Base-by-base conservation (phyloP, 2,329 filamentous ascomycete species). In the Anisogramma anomala region DNA sequence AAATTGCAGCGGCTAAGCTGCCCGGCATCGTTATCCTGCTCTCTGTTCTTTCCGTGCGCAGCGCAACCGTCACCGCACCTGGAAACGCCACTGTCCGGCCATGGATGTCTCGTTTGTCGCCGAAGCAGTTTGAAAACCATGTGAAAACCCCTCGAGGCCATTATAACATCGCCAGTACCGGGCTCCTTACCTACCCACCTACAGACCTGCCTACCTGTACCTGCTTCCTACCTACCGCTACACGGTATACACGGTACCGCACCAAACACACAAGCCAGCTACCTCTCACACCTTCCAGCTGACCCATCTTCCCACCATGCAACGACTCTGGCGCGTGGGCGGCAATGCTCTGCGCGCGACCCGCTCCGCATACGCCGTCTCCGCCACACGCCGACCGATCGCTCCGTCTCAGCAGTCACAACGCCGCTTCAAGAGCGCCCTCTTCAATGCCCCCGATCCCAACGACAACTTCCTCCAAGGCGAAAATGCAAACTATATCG, bases 401-500 rank as follows among this genome's bases (percentile, higher is more conserved):
- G 66, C 69, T 52, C 49, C 73, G 46, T 59, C 66, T 47, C 57
- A 64, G 45, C 70, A 71, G 55, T 58, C 64, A 45, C 70, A 71
- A 55, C 70, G 66, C 53, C 62, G 66, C 54, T 70, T 72, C 64
- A 68, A 72, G 48, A 73, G 73, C 49, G 67, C 73, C 41, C 67
- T 67, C 43, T 64, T 70, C 41, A 67, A 65, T 43, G 60, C 74
- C 15, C 75, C 77, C 49, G 86, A 94, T 60, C 77, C 88, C 50
- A 94, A 84, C 64, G 91, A 98, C 66, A 94, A 81, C 67, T 98
- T 98, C 73, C 76, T 98, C 48, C 85, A 87, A 49, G 91, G 91
- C 52, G 96, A 85, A 71, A 91, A 89, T 47, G 91, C 91, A 65
- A 95, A 94, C 70, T 98, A 98, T 69, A 86, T 98, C 61, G 91